These are phyloP conservation scores for Litsea cubeba DNA, from an alignment of 164 flowering plant species.

Conservation along the genomic window DNA sequence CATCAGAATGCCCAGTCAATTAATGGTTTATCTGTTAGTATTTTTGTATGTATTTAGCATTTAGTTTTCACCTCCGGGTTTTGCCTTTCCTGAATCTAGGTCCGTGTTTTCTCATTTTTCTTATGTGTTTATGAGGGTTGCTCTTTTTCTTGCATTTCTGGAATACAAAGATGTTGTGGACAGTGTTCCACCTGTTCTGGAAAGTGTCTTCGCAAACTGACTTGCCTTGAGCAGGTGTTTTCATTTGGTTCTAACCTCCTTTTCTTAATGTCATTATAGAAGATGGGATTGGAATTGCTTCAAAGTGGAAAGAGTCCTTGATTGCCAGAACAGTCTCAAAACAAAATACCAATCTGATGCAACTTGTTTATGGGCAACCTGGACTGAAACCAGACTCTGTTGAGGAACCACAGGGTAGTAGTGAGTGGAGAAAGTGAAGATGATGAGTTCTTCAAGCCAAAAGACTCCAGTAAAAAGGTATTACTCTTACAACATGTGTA, in stretches of 20 bases:
- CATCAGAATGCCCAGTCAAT: neutral
- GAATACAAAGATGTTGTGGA: neutral
- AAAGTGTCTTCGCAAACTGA: neutral
- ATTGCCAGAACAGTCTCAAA: constrained; percentile 36
- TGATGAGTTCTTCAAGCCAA: constrained; percentile 80
- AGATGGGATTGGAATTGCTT: constrained; percentile 56
- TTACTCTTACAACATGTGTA: neutral
- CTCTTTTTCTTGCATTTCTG: neutral
- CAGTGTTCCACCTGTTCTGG: neutral
- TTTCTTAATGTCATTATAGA: constrained; percentile 21
- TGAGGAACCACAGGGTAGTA: constrained; percentile 28
- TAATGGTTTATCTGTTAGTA: no score
- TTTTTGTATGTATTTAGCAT: no score
- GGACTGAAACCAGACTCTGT: constrained; percentile 19
- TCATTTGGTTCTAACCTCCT: constrained; percentile 1
- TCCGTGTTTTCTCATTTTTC: neutral
- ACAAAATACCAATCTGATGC: constrained; percentile 60
- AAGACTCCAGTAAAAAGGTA: constrained; percentile 68
- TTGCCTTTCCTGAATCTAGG: no score
- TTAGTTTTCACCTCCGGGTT: no score
- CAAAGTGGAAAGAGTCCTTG: constrained; percentile 82
- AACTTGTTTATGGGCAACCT: constrained; percentile 77
- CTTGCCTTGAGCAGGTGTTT: neutral
- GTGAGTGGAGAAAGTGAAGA: constrained; percentile 66
- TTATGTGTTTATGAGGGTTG: neutral